A percentile compares a stretch with the other conserved stretches of the same genome.
Conservation (phyloP, 2,329 filamentous ascomycete genomes). For the Nemania sp. region DNA sequence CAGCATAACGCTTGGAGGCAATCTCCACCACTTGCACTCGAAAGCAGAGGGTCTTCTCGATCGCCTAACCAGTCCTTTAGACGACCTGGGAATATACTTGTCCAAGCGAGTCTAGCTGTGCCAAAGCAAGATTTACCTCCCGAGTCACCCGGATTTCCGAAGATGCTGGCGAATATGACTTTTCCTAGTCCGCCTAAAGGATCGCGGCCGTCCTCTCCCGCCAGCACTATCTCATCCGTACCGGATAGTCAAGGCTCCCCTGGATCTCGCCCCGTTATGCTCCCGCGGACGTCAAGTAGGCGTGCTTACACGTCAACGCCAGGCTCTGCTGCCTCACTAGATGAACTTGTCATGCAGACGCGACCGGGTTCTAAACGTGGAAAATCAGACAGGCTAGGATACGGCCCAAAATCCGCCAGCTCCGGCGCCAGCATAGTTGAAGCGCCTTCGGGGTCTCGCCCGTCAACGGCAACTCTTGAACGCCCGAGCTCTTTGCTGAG, state of each 20-base stretch:
- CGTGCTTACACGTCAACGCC: constrained; percentile 36
- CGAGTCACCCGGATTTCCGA: constrained; percentile 50
- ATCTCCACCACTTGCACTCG: constrained; percentile 3
- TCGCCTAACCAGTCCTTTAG: constrained; percentile 7
- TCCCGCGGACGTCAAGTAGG: constrained; percentile 44
- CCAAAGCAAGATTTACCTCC: constrained; percentile 40
- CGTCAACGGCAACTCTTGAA: constrained; percentile 6
- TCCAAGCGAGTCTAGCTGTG: constrained; percentile 38
- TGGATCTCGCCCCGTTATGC: constrained; percentile 29
- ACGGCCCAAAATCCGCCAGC: background rate
- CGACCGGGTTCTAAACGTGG: constrained; percentile 6
- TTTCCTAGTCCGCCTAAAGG: constrained; percentile 47
- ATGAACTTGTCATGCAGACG: constrained; percentile 45
- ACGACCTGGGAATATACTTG: constrained; percentile 29
- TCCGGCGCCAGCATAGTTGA: background rate
- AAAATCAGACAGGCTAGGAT: constrained; percentile 10
- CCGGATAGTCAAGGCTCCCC: constrained; percentile 19
- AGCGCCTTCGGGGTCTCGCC: background rate
- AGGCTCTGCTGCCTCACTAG: constrained; percentile 39
- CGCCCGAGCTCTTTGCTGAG: background rate
- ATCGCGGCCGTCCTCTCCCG: constrained; percentile 42
- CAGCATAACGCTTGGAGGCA: background rate
- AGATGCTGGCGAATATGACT: constrained; percentile 47
- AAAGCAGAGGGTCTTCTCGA: background rate
- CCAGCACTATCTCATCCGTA: constrained; percentile 33